Evolutionary conservation across 306 rosid species (phyloP), one percentile per base, ranked within the genome.

Genomic region (Trifolium pratense): DNA sequence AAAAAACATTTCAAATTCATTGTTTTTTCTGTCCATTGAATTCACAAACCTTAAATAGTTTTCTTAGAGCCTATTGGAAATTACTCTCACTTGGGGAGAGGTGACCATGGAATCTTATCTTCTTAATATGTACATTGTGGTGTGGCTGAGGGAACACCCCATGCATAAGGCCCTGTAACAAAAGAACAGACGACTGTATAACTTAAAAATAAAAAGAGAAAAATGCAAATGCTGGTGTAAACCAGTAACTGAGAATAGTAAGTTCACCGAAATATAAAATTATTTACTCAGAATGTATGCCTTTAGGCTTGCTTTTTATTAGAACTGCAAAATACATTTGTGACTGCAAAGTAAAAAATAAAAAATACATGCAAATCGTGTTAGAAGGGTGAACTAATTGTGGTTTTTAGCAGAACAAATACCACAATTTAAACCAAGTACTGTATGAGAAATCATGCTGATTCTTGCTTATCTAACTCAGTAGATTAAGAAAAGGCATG

Each of bases 381-480:
- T 45, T 20, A 40, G 53, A 55, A 0, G 57, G 61, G 31, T 73
- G 52, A 53, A 37, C 46, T 43, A 80, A 26, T 40, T 59, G 76
- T 74, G 63, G 70, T 79, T 64, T 64, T 67, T 48, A 62, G 58
- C 2, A 45, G 64, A 61, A 55, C 40, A 26, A 75, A 76, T 18
- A n/a, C 51, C 68, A 68, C 75, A 76, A 43, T 40, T 32, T 53
- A 73, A 67, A 66, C 66, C 14, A 75, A 36, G 40, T 61, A 49
- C 64, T 70, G 39, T 60, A 67, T 21, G 63, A 3, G 20, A 48
- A 74, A 74, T 21, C 64, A 60, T 23, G 23, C 61, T n/a, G 59
- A 16, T 32, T 69, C 55, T 75, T 70, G 73, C 79, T 73, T 76
- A 71, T 80, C 75, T 70, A 77, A 78, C 79, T 78, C 85, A 64